Base-by-base conservation (phyloP, 164 flowering plant species). In the Piper longum region DNA sequence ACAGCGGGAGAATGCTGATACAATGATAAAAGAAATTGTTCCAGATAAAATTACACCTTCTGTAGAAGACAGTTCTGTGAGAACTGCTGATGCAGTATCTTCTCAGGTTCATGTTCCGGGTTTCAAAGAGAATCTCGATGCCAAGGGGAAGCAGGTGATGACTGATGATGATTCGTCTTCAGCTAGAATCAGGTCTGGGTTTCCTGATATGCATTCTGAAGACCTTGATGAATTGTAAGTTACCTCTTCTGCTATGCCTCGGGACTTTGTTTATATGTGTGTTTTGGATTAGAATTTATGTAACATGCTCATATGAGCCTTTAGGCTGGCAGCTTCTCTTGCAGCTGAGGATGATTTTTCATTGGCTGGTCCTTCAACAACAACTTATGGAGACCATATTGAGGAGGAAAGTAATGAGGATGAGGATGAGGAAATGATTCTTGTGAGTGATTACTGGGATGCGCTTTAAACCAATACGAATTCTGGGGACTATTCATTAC, bases 191-290 rank as follows among this genome's bases (percentile, higher is more conserved):
- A 9, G 52, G 9, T 48, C 52, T 14, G 52, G 14, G 52, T 9
- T 12, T 9, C 9, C 52, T 48, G 52, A 48, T 9, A 48, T 48
- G 52, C 14, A 12, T 48, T 48, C 52, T 48, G 52, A 48, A 77
- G 74, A 72, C 54, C 63, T 82, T 17, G 95, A 92, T 75, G 91
- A 78, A 74, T 74, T 84, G 97, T 92, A 74, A 78, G 85, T 64
- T 19, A 14, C 45, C 43, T 8, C 36, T 48, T 65, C 17, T 17
- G 43, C 11, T 62, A 57, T 14, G 58, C 52, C 8, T 48, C 9
- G 64, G 61, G 40, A 5, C 62, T 40, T 13, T n/a, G 39, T 41
- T 19, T 39, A 1, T 36, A 64, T 62, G 5, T 64, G 44, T 54
- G 41, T 12, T 13, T 26, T 18, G 3, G 2, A 26, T 57, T 40